phyloP scores from a whole-genome alignment of 176 grass and related monocot species.

The Melocanna baccifera region DNA sequence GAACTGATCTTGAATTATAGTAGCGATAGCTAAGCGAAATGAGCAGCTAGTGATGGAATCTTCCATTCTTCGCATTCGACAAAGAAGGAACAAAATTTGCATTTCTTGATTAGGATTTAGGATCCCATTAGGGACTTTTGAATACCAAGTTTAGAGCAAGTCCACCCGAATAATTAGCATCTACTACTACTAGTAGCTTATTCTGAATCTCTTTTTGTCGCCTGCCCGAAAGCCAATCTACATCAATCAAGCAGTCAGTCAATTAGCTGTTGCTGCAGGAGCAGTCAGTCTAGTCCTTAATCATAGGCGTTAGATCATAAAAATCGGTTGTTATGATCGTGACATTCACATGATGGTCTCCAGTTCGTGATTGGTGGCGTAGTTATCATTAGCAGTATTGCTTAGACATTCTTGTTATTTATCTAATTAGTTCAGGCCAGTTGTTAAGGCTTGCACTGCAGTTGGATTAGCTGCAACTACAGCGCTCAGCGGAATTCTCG shows the following conservation, averaged over 20 bases:
- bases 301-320: conserved; percentile 8
- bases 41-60: background rate
- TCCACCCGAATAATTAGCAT: background rate
- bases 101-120: conserved; percentile 4
- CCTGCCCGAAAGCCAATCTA: conserved; percentile 11
- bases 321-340: conserved; percentile 7
- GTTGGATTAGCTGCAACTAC: background rate
- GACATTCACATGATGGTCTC: background rate
- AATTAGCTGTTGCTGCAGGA: conserved; percentile 11
- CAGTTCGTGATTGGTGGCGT: background rate
- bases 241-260: background rate
- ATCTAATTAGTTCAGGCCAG: background rate
- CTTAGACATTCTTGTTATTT: background rate
- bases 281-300: background rate
- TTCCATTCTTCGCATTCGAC: background rate
- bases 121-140: background rate
- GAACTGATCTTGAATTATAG: conserved; percentile 20
- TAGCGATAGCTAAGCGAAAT: background rate
- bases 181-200: background rate
- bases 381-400: background rate
- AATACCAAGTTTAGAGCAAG: background rate
- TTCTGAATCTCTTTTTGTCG: background rate
- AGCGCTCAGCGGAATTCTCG: background rate
- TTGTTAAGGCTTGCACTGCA: background rate
- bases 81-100: background rate